Base-by-base conservation (phyloP, 345 rosid species). In the Conringia planisiliqua region DNA sequence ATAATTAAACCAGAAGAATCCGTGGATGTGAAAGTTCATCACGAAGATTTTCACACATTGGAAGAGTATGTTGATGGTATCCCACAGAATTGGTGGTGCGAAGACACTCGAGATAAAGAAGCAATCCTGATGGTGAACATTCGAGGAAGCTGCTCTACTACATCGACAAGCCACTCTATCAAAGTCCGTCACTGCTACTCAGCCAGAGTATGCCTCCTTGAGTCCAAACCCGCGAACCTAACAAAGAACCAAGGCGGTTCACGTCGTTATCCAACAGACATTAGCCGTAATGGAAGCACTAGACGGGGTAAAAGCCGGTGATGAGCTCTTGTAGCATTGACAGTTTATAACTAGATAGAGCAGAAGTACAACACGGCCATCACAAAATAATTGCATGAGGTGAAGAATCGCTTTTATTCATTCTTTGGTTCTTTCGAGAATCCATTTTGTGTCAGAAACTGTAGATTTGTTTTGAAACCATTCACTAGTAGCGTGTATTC, bases 21-120 rank as follows among this genome's bases (percentile, higher is more conserved):
- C 10, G 80, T 79, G 24, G 99, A 95, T 7, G 75, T 95, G 27
- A 60, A 87, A 1, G 80, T 95, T 47, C 96, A 83, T 68, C 95
- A 95, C 24, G 97, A 92, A 83, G 99, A 91, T 46, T 86, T 82
- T 61, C 88, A 85, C 35, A 79, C 84, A 4, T 66, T 85, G 16
- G 99, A 92, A 78, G 97, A 95, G 71, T 74, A 39, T n/a, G 90
- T 82, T 29, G 99, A 95, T 68, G 97, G 97, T 18, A 83, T 83
- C 74, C 97, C 96, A 4, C 97, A 90, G 71, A 87, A 82, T 76
- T 92, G 97, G 96, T 90, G 95, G 97, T 86, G 84, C 40, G 99
- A 94, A 80, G 97, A 92, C 73, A 86, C 93, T 59, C 74, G 89
- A 56, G 99, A 95, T 74, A 95, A 89, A 85, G 93, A 87, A 85